These are phyloP conservation scores for Aspergillus vadensis DNA, from an alignment of 2,329 filamentous ascomycete genomes.

Conservation along the genomic window DNA sequence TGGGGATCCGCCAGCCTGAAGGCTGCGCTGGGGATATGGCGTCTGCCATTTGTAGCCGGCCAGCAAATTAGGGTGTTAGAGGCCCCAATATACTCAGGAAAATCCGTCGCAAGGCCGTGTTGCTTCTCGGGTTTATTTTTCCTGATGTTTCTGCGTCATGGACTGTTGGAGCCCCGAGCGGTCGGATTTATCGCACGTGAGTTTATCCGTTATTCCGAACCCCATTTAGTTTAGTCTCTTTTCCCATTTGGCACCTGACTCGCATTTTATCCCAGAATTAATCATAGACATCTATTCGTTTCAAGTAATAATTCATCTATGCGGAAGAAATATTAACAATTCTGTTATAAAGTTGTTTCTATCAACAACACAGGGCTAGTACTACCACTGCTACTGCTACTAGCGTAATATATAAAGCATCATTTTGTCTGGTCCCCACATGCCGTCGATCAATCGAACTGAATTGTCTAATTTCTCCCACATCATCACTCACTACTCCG, in stretches of 20 bases:
- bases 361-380: no score
- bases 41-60: conserved; percentile 28
- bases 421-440: no score
- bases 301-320: no score
- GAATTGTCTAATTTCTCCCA: no score
- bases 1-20: conserved; percentile 39
- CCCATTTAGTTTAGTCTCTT: neutral
- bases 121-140: neutral
- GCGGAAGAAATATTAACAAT: rapidly evolving
- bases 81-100: neutral
- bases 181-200: conserved; percentile 20
- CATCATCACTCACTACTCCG: no score
- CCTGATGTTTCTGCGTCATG: neutral
- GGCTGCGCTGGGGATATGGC: conserved; percentile 17
- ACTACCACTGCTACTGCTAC: no score
- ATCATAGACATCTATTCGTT: no score
- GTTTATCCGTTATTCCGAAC: conserved; percentile 16
- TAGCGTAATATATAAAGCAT: no score
- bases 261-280: no score
- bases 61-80: neutral
- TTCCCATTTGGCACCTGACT: neutral
- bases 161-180: neutral
- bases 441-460: no score
- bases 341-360: no score
- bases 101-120: neutral